These are phyloP conservation scores for Apophysomyces elegans DNA, from an alignment of 371 early-diverging fungal species.

Conservation along the genomic window DNA sequence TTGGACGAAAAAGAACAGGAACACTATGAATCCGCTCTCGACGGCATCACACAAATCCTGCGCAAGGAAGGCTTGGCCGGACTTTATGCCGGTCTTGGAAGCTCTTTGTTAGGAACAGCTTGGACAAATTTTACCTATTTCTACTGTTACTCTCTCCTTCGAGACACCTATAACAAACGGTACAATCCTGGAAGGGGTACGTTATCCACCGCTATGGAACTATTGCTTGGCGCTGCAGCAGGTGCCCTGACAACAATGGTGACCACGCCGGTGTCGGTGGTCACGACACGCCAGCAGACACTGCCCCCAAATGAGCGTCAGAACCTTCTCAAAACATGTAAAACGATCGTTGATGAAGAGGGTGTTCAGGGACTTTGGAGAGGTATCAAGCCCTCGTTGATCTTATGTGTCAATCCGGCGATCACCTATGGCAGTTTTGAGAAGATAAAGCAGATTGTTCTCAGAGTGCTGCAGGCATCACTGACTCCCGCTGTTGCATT, in stretches of 20 bases:
- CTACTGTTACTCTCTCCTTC: constrained; percentile 88
- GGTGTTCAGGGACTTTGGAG: constrained; percentile 88
- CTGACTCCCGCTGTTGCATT: constrained; percentile 84
- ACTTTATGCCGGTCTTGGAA: constrained; percentile 89
- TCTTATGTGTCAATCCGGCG: constrained; percentile 94
- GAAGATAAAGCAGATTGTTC: constrained; percentile 73
- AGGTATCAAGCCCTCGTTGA: constrained; percentile 88
- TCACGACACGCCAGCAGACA: constrained; percentile 85
- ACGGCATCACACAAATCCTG: constrained; percentile 85
- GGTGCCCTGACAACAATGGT: constrained; percentile 90
- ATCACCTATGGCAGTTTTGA: constrained; percentile 98
- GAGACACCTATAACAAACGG: constrained; percentile 59
- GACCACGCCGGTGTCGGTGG: constrained; percentile 89
- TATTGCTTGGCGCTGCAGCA: constrained; percentile 90
- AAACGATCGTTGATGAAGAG: constrained; percentile 79
- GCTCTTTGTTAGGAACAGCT: constrained; percentile 87
- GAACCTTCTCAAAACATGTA: constrained; percentile 58
- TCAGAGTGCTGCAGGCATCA: constrained; percentile 40
- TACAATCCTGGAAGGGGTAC: constrained; percentile 35
- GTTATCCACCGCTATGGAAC: constrained; percentile 76
- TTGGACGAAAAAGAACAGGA: constrained; percentile 41
- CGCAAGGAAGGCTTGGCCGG: constrained; percentile 87
- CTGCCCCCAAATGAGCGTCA: constrained; percentile 61
- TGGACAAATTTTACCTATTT: constrained; percentile 94
- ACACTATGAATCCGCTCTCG: constrained; percentile 70